Percentiles rank a stretch among this genome's conserved stretches.
phyloP scores from a whole-genome alignment of 306 rosid genomes.

The Myrica gale region DNA sequence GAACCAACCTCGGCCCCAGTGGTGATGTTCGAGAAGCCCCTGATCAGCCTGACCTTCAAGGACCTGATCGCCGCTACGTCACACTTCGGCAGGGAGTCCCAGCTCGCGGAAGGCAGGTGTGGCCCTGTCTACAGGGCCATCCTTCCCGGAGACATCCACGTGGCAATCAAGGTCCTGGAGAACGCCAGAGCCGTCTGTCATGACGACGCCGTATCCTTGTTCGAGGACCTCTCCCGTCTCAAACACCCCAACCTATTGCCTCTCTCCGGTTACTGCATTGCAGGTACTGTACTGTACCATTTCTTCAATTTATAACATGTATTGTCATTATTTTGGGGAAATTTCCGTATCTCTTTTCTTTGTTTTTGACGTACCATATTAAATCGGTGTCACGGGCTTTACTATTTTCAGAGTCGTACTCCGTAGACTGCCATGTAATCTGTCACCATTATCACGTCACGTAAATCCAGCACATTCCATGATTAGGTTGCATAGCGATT shows the following conservation, averaged over 20 bases:
- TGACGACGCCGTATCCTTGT: conserved; percentile 56
- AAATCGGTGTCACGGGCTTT: conserved; percentile 44
- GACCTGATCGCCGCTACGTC: conserved; percentile 94
- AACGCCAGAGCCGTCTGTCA: conserved; percentile 56
- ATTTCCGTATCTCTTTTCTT: neutral
- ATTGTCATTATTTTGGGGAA: neutral
- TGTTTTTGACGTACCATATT: conserved; percentile 26
- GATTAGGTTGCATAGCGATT: conserved; percentile 25
- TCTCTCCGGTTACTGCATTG: conserved; percentile 92
- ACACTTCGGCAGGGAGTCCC: conserved; percentile 91
- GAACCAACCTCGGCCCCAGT: conserved; percentile 84
- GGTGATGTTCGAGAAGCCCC: conserved; percentile 92
- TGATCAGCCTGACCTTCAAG: conserved; percentile 72
- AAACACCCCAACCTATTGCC: conserved; percentile 86
- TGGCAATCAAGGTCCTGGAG: conserved; percentile 87
- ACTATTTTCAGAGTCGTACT: conserved; percentile 25
- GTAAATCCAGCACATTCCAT: conserved; percentile 30
- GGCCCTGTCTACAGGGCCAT: conserved; percentile 94
- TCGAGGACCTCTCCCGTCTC: conserved; percentile 53
- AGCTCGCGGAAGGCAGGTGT: conserved; percentile 80
- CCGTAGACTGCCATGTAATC: conserved; percentile 10
- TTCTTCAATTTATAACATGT: neutral
- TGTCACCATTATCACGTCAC: conserved; percentile 32
- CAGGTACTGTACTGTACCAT: conserved; percentile 53
- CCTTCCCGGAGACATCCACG: conserved; percentile 82